phyloP scores from a whole-genome alignment of 78 protist genomes.

The Salpingoeca rosetta region DNA sequence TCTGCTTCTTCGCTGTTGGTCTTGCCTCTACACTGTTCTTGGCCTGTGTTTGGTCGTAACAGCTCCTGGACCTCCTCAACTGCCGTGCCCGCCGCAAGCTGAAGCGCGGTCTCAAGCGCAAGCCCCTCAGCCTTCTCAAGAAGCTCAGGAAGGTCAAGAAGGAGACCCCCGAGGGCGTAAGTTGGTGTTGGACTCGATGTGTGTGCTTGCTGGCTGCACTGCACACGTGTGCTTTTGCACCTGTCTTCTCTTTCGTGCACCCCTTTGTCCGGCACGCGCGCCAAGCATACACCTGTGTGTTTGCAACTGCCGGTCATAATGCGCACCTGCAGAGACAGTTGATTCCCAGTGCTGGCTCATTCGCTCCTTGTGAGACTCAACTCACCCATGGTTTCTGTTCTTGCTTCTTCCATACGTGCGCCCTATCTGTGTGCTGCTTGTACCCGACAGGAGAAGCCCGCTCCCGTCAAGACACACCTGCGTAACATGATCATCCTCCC shows the following conservation, averaged over 20 bases:
- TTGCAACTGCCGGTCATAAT: no score
- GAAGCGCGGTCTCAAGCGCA: constrained; percentile 76
- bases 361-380: no score
- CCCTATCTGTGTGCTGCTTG: no score
- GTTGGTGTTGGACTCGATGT: background rate
- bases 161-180: background rate
- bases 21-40: no score
- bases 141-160: constrained; percentile 78
- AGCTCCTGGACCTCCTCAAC: constrained; percentile 69
- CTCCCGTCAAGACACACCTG: constrained; percentile 93
- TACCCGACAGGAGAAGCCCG: constrained; percentile 97
- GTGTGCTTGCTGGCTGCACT: no score
- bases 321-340: no score
- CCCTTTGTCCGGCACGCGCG: no score
- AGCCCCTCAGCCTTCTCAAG: constrained; percentile 73
- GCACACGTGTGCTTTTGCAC: no score
- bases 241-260: no score
- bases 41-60: background rate
- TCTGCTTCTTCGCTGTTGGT: background rate
- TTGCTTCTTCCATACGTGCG: constrained; percentile 4
- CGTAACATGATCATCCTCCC: constrained; percentile 98
- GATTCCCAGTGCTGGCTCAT: no score
- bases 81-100: constrained; percentile 93
- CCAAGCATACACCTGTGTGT: no score
- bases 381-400: background rate